A percentile compares a stretch with the other conserved stretches of the same genome.
Conservation (phyloP, 345 rosid species). For the Salix purpurea region DNA sequence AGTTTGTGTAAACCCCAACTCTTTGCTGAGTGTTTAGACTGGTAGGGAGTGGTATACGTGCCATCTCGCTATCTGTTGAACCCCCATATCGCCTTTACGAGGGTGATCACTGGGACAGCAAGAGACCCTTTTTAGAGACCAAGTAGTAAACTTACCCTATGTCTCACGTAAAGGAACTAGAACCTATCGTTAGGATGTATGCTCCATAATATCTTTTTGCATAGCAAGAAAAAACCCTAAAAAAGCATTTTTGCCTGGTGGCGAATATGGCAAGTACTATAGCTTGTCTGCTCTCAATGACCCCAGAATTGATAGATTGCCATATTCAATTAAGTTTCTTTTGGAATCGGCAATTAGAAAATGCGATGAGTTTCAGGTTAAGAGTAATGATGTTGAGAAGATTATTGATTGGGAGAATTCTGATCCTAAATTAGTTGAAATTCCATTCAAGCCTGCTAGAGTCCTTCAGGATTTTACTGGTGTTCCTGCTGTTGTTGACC, state of each 20-base stretch:
- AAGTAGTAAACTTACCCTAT: too few species aligned
- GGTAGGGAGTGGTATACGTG: too few species aligned
- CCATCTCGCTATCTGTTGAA: too few species aligned
- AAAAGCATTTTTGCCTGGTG: constrained; percentile 27
- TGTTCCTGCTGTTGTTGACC: constrained; percentile 83
- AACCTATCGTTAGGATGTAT: too few species aligned
- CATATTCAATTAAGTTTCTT: constrained; percentile 64
- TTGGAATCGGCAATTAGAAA: constrained; percentile 71
- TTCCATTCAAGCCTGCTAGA: constrained; percentile 80
- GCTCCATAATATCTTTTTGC: too few species aligned
- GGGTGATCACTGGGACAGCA: too few species aligned
- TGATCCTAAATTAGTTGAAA: constrained; percentile 65
- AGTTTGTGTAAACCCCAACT: too few species aligned
- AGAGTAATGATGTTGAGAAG: constrained; percentile 76
- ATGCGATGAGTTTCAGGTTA: constrained; percentile 76
- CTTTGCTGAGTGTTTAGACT: too few species aligned
- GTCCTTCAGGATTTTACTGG: constrained; percentile 84
- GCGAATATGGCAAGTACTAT: constrained; percentile 60
- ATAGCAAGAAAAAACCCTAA: too few species aligned
- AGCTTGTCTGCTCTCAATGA: constrained; percentile 66
- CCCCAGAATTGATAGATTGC: constrained; percentile 64
- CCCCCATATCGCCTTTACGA: too few species aligned
- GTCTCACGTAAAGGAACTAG: too few species aligned
- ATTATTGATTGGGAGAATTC: constrained; percentile 73
- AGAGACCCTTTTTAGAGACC: too few species aligned